Conservation (phyloP, 805 yeast genomes). For the Naumovozyma dairenensis region DNA sequence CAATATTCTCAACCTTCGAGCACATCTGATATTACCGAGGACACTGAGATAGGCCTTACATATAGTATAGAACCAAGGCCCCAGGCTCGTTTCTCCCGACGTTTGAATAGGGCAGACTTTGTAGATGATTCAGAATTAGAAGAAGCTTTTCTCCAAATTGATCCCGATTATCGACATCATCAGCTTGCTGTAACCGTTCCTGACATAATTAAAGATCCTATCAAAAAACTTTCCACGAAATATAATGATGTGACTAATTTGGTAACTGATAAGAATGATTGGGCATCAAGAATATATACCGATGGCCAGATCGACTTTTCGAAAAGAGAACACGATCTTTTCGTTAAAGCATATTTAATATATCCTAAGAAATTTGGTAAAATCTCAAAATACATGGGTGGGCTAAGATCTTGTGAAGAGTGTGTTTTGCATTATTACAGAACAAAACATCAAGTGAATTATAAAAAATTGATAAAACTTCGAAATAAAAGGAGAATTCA, state of each 20-base stretch:
- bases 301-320: slow-evolving; percentile 71
- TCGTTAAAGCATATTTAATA: slow-evolving; percentile 69
- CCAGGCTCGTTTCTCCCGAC: too few relatives aligned
- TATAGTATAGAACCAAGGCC: too few relatives aligned
- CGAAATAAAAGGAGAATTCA: slow-evolving; percentile 46
- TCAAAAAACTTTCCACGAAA: slow-evolving; percentile 35
- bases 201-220: slow-evolving; percentile 56
- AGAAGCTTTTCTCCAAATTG: slow-evolving; percentile 34
- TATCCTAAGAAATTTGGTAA: slow-evolving; percentile 89
- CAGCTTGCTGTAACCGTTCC: slow-evolving; percentile 81
- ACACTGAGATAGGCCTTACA: too few relatives aligned
- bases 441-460: slow-evolving; percentile 72
- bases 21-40: too few relatives aligned
- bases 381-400: slow-evolving; percentile 73
- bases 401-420: slow-evolving; percentile 67
- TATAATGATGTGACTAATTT: slow-evolving; percentile 65
- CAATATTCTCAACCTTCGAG: too few relatives aligned
- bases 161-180: slow-evolving; percentile 74
- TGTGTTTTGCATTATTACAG: slow-evolving; percentile 89
- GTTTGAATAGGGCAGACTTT: slow-evolving; percentile 30
- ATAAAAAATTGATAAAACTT: slow-evolving; percentile 59
- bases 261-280: slow-evolving; percentile 51
- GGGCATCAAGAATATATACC: slow-evolving; percentile 52
- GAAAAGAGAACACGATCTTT: slow-evolving; percentile 62
- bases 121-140: slow-evolving; percentile 31